A percentile compares a stretch with the other conserved stretches of the same genome.
phyloP scores from a whole-genome alignment of 805 yeast species.

The Hanseniaspora pseudoguilliermondii region DNA sequence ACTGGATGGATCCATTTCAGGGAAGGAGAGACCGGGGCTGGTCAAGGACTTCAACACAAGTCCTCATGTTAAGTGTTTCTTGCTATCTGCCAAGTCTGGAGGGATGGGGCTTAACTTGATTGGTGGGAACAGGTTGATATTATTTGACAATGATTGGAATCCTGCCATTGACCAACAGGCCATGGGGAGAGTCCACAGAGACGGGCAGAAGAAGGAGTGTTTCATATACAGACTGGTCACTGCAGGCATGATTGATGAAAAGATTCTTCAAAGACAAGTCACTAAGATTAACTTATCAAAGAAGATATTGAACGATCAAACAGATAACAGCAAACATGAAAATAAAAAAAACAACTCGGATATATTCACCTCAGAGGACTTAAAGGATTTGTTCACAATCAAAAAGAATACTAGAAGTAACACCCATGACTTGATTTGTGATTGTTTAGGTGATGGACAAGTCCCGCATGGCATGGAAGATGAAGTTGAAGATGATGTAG shows the following conservation, averaged over 20 bases:
- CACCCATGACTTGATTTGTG: constrained; percentile 69
- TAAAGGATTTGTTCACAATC: constrained; percentile 63
- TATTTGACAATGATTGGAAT: constrained; percentile 95
- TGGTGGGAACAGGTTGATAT: constrained; percentile 75
- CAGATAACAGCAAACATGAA: constrained; percentile 32
- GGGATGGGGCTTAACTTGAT: constrained; percentile 83
- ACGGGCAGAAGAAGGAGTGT: constrained; percentile 74
- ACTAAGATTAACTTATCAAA: constrained; percentile 71
- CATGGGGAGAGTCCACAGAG: constrained; percentile 89
- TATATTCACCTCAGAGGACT: constrained; percentile 54
- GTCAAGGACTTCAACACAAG: constrained; percentile 57
- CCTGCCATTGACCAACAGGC: constrained; percentile 89
- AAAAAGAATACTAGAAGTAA: constrained; percentile 39
- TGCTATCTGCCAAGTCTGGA: constrained; percentile 82
- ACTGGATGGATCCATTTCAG: constrained; percentile 75
- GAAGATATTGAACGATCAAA: constrained; percentile 40
- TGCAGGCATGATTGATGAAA: constrained; percentile 87
- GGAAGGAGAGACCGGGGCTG: constrained; percentile 47
- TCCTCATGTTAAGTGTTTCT: constrained; percentile 32
- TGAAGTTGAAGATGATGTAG: constrained; percentile 16
- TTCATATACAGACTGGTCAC: constrained; percentile 72
- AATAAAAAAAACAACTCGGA: constrained; percentile 25
- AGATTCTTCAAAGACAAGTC: constrained; percentile 81
- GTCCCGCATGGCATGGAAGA: constrained; percentile 15
- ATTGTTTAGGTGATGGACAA: constrained; percentile 47